Percentiles rank a stretch among this genome's conserved stretches.
Conservation (phyloP, 140 eudicot genomes). For the Senecio squalidus region DNA sequence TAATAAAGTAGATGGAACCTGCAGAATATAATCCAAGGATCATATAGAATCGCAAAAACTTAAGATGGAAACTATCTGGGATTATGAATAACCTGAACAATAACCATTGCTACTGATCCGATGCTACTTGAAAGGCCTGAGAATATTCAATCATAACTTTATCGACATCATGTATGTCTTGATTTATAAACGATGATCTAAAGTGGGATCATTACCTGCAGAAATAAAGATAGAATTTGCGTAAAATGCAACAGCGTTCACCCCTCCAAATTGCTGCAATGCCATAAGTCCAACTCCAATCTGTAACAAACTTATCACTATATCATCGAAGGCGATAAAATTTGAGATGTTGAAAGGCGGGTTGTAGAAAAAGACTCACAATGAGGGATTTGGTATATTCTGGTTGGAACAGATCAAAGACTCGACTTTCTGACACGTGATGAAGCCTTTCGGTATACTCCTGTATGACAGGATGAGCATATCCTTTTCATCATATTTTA, state of each 20-base stretch:
- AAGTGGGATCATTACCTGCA: conserved; percentile 48
- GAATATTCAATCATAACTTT: conserved; percentile 9
- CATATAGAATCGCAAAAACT: neutral
- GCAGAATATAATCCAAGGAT: conserved; percentile 21
- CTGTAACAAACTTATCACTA: conserved; percentile 31
- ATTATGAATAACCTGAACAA: conserved; percentile 57
- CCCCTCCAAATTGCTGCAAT: conserved; percentile 80
- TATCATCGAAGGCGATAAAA: neutral
- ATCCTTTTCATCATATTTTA: too few relatives aligned
- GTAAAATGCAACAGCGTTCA: conserved; percentile 72
- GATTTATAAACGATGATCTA: neutral
- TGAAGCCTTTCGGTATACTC: conserved; percentile 68
- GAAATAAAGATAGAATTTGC: conserved; percentile 66
- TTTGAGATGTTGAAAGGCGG: neutral
- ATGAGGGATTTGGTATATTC: conserved; percentile 67
- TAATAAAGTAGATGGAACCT: conserved; percentile 66
- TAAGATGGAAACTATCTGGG: neutral
- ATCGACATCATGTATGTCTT: neutral
- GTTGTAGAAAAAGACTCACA: conserved; percentile 31
- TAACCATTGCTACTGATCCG: conserved; percentile 71
- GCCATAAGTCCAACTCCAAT: conserved; percentile 85
- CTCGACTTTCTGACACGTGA: conserved; percentile 32
- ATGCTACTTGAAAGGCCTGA: conserved; percentile 63
- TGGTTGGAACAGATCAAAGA: conserved; percentile 59
- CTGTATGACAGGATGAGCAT: conserved; percentile 29